Percentiles rank a stretch among this genome's conserved stretches.
phyloP scores from a whole-genome alignment of 352 stramenopile genomes.

The Globisporangium nunn region DNA sequence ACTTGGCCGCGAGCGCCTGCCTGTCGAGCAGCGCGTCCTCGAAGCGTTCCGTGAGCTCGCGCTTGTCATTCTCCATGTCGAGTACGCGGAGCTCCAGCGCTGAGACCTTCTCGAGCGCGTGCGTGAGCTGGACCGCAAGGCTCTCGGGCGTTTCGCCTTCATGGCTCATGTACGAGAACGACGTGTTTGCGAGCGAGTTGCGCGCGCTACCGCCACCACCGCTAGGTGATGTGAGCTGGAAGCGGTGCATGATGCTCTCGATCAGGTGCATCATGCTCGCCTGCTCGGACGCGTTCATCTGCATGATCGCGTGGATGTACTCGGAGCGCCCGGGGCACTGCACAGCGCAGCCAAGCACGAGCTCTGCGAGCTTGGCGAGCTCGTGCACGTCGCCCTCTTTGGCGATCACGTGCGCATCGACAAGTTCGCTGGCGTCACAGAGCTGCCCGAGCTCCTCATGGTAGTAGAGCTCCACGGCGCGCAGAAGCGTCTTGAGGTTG shows the following conservation, averaged over 20 bases:
- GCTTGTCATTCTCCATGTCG: slow-evolving; percentile 75
- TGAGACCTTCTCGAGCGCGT: slow-evolving; percentile 62
- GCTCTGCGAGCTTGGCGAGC: slow-evolving; percentile 57
- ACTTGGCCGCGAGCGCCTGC: slow-evolving; percentile 32
- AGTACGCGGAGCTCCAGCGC: slow-evolving; percentile 66
- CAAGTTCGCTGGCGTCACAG: slow-evolving; percentile 59
- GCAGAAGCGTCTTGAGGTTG: slow-evolving; percentile 77
- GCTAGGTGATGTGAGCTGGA: slow-evolving; percentile 60
- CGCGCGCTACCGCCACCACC: slow-evolving; percentile 6
- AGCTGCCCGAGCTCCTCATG: slow-evolving; percentile 73
- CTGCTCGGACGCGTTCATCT: slow-evolving; percentile 71
- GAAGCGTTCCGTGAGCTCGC: slow-evolving; percentile 62
- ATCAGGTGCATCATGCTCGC: slow-evolving; percentile 82
- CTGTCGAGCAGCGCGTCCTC: slow-evolving; percentile 53
- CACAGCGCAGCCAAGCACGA: slow-evolving; percentile 73
- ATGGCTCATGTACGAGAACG: slow-evolving; percentile 48
- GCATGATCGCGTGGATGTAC: slow-evolving; percentile 83
- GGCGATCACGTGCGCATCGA: slow-evolving; percentile 60
- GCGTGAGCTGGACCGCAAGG: slow-evolving; percentile 43
- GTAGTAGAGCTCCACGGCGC: slow-evolving; percentile 76
- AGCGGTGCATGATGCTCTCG: slow-evolving; percentile 77
- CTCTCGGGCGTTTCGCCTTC: slow-evolving; percentile 38
- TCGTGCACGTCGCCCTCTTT: slow-evolving; percentile 66
- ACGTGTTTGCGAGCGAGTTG: slow-evolving; percentile 27
- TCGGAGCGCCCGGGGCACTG: slow-evolving; percentile 73